These are phyloP conservation scores for Betula pendula DNA, from an alignment of 306 rosid species.

Conservation along the genomic window DNA sequence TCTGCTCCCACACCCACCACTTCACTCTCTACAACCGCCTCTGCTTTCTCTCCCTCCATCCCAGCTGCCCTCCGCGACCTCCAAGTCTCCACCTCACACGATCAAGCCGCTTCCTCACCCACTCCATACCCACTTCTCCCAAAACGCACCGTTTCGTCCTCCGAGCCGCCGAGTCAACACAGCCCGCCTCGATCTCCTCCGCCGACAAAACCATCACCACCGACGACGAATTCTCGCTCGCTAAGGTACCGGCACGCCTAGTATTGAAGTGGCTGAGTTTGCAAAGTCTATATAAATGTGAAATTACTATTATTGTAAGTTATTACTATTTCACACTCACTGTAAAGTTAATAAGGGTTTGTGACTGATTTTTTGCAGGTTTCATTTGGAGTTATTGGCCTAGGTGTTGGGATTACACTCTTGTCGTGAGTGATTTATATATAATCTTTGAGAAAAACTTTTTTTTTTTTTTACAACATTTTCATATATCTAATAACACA, in stretches of 20 bases:
- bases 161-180: conserved; percentile 72
- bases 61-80: background rate
- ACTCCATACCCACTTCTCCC: conserved; percentile 20
- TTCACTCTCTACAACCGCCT: conserved; percentile 27
- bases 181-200: conserved; percentile 43
- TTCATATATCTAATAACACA: too few species aligned
- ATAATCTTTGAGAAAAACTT: background rate
- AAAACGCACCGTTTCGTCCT: conserved; percentile 28
- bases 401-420: conserved; percentile 72
- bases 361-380: conserved; percentile 42
- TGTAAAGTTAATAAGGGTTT: background rate
- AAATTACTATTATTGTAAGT: too few species aligned
- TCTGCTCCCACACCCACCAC: conserved; percentile 15
- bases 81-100: conserved; percentile 11
- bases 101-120: conserved; percentile 21
- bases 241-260: conserved; percentile 47
- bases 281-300: background rate
- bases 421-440: conserved; percentile 55
- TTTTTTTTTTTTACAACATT: background rate
- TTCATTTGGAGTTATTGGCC: conserved; percentile 83
- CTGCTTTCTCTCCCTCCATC: conserved; percentile 21
- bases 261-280: background rate
- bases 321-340: background rate
- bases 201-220: conserved; percentile 41
- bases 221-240: conserved; percentile 67